Evolutionary conservation across 345 rosid genomes (phyloP).

Genomic region (Iberis pinnata): DNA sequence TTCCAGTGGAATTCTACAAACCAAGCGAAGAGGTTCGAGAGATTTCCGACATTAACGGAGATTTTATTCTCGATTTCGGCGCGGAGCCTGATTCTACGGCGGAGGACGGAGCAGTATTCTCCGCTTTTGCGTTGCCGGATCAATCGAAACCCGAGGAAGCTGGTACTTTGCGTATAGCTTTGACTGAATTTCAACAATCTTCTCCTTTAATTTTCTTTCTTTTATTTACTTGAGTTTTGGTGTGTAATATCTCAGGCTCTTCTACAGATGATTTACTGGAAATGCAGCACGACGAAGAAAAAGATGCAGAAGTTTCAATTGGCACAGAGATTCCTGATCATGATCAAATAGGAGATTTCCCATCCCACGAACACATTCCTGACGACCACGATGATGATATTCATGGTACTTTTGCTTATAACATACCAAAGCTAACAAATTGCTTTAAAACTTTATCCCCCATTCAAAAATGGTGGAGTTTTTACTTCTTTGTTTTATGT

Average conservation of each 20-base stretch:
- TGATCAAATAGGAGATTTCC: constrained; percentile 46
- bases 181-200: neutral
- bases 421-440: no score
- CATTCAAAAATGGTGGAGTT: no score
- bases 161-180: constrained; percentile 5
- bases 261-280: constrained; percentile 32
- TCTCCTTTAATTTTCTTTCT: neutral
- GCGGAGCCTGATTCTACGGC: constrained; percentile 31
- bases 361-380: constrained; percentile 30
- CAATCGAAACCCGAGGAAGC: constrained; percentile 23
- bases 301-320: constrained; percentile 63
- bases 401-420: no score
- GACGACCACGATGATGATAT: neutral
- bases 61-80: constrained; percentile 70
- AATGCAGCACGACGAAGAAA: constrained; percentile 50
- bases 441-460: no score
- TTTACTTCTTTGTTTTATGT: no score
- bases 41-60: constrained; percentile 39
- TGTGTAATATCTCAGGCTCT: constrained; percentile 1
- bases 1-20: constrained; percentile 55
- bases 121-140: constrained; percentile 20
- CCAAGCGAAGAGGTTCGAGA: constrained; percentile 43
- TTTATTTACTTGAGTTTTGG: neutral
- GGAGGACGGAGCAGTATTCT: constrained; percentile 19
- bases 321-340: constrained; percentile 91